These are phyloP conservation scores for Cyberlindnera mycetangii DNA, from an alignment of 805 yeast species.

Conservation along the genomic window DNA sequence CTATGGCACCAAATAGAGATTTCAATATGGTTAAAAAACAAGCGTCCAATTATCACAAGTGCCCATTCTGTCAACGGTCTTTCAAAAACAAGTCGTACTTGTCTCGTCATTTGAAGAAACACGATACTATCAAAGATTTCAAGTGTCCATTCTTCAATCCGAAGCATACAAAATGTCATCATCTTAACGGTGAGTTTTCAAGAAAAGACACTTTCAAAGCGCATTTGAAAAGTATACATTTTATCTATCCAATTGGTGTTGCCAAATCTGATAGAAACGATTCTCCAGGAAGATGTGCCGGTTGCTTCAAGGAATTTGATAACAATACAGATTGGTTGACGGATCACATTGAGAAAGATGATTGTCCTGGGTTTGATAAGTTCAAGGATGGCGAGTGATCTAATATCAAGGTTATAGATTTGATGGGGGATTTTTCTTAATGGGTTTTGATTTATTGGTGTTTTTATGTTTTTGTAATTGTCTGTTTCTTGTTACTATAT, in stretches of 20 bases:
- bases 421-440: no score
- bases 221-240: constrained; percentile 75
- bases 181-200: constrained; percentile 67
- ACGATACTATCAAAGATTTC: constrained; percentile 71
- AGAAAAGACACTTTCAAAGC: constrained; percentile 80
- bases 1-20: constrained; percentile 2
- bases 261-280: constrained; percentile 58
- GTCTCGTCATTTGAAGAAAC: constrained; percentile 81
- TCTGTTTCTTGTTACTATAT: no score
- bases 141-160: constrained; percentile 66
- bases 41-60: constrained; percentile 30
- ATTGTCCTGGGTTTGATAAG: constrained; percentile 37
- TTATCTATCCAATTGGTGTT: constrained; percentile 71
- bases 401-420: no score
- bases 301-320: constrained; percentile 55
- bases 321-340: constrained; percentile 68
- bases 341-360: constrained; percentile 58
- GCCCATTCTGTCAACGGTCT: constrained; percentile 66
- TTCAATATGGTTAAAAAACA: constrained; percentile 6
- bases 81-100: constrained; percentile 78
- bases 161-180: constrained; percentile 45
- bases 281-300: constrained; percentile 64
- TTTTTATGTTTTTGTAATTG: not conserved
- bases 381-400: constrained; percentile 3
- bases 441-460: not conserved